Evolutionary conservation across 495 filamentous ascomycete species (phyloP), one percentile per base, ranked within the genome.

Genomic region (Platismatia glauca): DNA sequence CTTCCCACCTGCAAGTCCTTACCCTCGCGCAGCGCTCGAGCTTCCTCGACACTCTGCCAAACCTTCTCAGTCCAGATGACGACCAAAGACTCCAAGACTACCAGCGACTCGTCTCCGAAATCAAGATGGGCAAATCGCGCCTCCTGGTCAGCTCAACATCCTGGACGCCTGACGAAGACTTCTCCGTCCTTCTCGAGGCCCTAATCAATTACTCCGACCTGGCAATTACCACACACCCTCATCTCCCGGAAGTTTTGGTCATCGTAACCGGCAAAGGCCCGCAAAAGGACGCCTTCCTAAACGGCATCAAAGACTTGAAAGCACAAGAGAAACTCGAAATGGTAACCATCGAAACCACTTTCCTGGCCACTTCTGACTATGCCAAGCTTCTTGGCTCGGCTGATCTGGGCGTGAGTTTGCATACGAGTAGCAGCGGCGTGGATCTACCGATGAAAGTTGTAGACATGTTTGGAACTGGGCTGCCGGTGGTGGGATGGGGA

Each of bases 381-480:
- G 93, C 94, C 1, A 79, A 74, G 7, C 80, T 97, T 16, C 80
- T 99, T n/a, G 90, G 86, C 34, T 87, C 86, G 50, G 93, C 94
- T 22, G 94, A 97, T 62, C 72, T 97, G 15, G 94, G 94, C 3
- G 82, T 99, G 22, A 94, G 89, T 68, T 78, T 99, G 56, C 94
- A 99, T 73, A 95, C 83, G 59, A 95, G 89, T 66, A 92, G 87
- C 67, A 95, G 90, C 52, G 94, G 94, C 4, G 90, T 99, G 1
- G 94, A 99, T 75, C 75, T 99, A 29, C 94, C 94, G 1, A 99
- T 99, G 94, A 99, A 99, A 75, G 92, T 99, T 11, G 92, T 99
- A 8, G 94, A 99, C 69, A 94, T 99, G 89, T 96, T 97, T 70
- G 94, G 94, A 0, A 87, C 90, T 1, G 94, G 94, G 0, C 74